Conservation (phyloP, 192 early-diverging fungal genomes). For the Backusella westeae region DNA sequence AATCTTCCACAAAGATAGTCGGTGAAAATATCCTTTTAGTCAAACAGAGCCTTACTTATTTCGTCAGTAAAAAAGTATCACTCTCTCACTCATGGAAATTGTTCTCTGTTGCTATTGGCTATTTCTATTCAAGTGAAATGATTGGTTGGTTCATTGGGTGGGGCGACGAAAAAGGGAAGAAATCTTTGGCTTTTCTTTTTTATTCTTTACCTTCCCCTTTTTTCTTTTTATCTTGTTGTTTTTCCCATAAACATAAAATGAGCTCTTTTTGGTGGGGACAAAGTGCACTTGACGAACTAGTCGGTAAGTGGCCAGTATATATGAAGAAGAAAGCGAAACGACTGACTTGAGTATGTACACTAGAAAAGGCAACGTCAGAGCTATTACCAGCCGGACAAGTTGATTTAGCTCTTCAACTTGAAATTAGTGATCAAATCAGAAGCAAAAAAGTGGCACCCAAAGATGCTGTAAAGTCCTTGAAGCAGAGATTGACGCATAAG, state of each 20-base stretch:
- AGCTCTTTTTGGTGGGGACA: conserved; percentile 10
- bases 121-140: neutral
- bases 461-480: conserved; percentile 73
- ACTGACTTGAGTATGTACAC: neutral
- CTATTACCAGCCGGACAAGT: conserved; percentile 82
- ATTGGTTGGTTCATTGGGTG: neutral
- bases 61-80: neutral
- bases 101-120: neutral
- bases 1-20: neutral
- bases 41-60: neutral
- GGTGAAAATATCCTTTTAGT: neutral
- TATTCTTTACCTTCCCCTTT: neutral
- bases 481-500: conserved; percentile 72
- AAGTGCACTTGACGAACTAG: conserved; percentile 2
- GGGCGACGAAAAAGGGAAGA: neutral
- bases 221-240: neutral
- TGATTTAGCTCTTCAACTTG: conserved; percentile 78
- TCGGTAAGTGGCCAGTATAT: neutral
- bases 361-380: conserved; percentile 86
- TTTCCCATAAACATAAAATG: conserved; percentile 2
- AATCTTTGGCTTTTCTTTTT: neutral
- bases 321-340: neutral
- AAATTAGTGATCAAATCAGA: conserved; percentile 92
- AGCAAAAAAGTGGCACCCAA: conserved; percentile 77
- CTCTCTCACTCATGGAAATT: neutral